phyloP scores from a whole-genome alignment of 2,329 filamentous ascomycete species.

The Ophiostoma perfectum region DNA sequence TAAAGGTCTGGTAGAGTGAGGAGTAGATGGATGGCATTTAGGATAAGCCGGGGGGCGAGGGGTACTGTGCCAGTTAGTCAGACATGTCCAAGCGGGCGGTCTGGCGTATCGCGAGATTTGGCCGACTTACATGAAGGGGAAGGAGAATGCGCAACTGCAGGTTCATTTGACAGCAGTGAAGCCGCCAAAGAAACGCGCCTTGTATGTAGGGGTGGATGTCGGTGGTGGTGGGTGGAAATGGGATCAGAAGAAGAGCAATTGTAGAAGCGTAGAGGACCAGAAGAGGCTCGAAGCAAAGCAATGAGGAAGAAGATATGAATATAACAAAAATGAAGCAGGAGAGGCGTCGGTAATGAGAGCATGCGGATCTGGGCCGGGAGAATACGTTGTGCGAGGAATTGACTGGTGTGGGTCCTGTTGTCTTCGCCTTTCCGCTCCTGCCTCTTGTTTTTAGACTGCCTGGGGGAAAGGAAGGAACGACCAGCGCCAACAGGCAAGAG shows the following conservation, averaged over 20 bases:
- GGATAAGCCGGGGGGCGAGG: constrained; percentile 60
- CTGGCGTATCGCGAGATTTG: background rate
- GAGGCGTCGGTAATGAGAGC: background rate
- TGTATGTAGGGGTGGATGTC: constrained; percentile 23
- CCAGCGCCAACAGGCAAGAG: background rate
- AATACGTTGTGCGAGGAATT: constrained; percentile 16
- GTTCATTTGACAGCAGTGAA: constrained; percentile 91
- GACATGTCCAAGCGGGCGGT: background rate
- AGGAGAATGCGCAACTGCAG: constrained; percentile 66
- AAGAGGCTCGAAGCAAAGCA: background rate
- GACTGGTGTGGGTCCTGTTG: constrained; percentile 16
- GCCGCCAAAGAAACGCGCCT: constrained; percentile 92
- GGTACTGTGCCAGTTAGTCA: constrained; percentile 37
- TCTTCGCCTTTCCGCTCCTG: constrained; percentile 11
- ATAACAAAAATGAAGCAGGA: constrained; percentile 14
- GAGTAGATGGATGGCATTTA: constrained; percentile 84
- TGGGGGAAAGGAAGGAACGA: constrained; percentile 13
- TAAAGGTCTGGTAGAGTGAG: constrained; percentile 69
- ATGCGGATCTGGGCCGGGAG: background rate
- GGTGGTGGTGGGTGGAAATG: constrained; percentile 2
- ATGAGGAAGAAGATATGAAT: constrained; percentile 8
- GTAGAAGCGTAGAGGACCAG: background rate
- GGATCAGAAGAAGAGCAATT: background rate
- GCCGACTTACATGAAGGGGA: constrained; percentile 57
- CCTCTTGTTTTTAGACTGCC: constrained; percentile 12